Conservation (phyloP, 768 basidiomycete genomes). For the Kwoniella mangroviensis region DNA sequence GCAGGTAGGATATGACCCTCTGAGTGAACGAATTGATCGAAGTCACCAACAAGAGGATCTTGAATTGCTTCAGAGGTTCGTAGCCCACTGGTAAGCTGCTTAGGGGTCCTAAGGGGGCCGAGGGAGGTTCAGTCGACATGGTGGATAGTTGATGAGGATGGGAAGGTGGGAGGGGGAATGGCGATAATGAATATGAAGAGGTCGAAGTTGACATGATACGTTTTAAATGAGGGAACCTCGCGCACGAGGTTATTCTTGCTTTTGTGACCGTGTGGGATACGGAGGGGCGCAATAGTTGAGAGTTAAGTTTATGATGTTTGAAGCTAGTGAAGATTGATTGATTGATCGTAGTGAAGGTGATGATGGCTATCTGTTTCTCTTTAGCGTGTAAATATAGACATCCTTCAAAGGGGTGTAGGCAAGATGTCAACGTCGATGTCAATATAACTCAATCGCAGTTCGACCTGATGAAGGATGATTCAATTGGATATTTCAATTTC, state of each 20-base stretch:
- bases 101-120: slow-evolving; percentile 33
- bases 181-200: slow-evolving; percentile 3
- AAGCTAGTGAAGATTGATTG: neutral
- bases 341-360: neutral
- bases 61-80: slow-evolving; percentile 24
- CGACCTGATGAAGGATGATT: neutral
- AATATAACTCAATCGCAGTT: neutral
- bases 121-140: slow-evolving; percentile 5
- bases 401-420: neutral
- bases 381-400: neutral
- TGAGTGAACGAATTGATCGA: slow-evolving; percentile 52
- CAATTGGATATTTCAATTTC: neutral
- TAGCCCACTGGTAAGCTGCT: slow-evolving; percentile 20
- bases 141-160: neutral
- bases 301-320: neutral
- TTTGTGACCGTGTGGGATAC: neutral
- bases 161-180: slow-evolving; percentile 3
- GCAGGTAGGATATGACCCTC: slow-evolving; percentile 36
- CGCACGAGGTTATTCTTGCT: neutral
- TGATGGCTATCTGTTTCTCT: neutral
- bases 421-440: too few species aligned
- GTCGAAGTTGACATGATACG: slow-evolving; percentile 1
- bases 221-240: neutral
- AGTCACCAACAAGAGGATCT: slow-evolving; percentile 44
- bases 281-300: neutral